Evolutionary conservation across 225 moss, liverwort and hornwort genomes (phyloP).

Genomic region (Neckera pumila): DNA sequence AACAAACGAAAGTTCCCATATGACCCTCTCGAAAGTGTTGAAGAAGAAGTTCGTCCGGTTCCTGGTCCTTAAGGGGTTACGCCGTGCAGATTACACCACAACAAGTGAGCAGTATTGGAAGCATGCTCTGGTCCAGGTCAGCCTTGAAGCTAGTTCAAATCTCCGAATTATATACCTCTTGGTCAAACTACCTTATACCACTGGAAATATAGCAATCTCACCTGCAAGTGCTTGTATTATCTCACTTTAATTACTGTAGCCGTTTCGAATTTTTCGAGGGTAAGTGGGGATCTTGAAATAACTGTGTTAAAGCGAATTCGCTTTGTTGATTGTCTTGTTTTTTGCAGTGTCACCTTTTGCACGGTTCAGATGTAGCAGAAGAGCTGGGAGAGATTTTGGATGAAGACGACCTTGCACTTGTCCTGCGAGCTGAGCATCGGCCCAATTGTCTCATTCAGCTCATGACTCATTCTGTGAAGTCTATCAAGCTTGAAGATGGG

Average conservation of each 20-base stretch:
- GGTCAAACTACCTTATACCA: background rate
- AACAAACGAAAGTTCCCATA: no score
- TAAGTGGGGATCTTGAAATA: background rate
- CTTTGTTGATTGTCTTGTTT: background rate
- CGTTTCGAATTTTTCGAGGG: background rate
- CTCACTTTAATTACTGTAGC: background rate
- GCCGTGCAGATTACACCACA: background rate
- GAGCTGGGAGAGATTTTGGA: slow-evolving; percentile 68
- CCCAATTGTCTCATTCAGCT: slow-evolving; percentile 90
- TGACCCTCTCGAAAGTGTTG: background rate
- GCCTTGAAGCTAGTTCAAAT: background rate
- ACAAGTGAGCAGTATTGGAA: background rate
- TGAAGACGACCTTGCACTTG: slow-evolving; percentile 69
- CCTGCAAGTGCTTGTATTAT: background rate
- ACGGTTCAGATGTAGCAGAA: slow-evolving; percentile 42
- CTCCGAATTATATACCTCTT: background rate
- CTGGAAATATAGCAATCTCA: background rate
- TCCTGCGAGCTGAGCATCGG: slow-evolving; percentile 65
- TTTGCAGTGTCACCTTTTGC: slow-evolving; percentile 78
- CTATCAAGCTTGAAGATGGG: slow-evolving; percentile 33
- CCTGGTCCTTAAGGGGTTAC: background rate
- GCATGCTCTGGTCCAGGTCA: no score
- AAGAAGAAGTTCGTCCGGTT: background rate
- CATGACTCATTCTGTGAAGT: slow-evolving; percentile 61
- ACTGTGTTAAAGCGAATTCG: background rate